Percentiles rank a stretch among this genome's conserved stretches.
phyloP scores from a whole-genome alignment of 164 flowering plant species.

The Hamamelis virginiana region DNA sequence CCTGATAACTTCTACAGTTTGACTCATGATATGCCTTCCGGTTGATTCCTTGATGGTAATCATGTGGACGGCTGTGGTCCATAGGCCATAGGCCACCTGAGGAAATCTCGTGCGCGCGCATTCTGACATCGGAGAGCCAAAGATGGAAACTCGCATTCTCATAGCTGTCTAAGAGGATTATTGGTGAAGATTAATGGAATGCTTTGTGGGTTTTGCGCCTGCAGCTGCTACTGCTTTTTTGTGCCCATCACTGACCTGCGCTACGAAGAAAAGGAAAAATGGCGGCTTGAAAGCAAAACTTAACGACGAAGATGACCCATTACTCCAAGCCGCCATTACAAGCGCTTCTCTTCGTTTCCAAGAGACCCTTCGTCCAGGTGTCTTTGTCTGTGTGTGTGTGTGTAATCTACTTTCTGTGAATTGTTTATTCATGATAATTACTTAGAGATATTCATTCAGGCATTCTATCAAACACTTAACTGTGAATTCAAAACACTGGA shows the following conservation, averaged over 20 bases:
- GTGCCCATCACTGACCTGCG: slow-evolving; percentile 11
- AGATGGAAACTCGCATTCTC: neutral
- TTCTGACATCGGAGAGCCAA: neutral
- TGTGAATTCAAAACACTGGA: neutral
- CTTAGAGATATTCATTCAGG: slow-evolving; percentile 3
- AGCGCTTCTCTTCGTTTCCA: slow-evolving; percentile 70
- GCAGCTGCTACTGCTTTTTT: neutral
- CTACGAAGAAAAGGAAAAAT: slow-evolving; percentile 14
- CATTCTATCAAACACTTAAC: slow-evolving; percentile 23
- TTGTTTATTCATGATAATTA: neutral
- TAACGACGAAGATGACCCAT: slow-evolving; percentile 39
- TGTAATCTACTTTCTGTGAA: neutral
- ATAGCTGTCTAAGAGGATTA: no score
- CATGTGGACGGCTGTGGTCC: no score
- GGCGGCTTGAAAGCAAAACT: slow-evolving; percentile 32
- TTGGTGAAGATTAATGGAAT: neutral
- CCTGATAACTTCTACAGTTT: no score
- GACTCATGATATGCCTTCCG: no score
- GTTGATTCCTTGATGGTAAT: no score
- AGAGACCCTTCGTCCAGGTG: slow-evolving; percentile 59
- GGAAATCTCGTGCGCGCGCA: no score
- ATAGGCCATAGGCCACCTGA: no score
- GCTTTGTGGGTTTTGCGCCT: slow-evolving; percentile 7
- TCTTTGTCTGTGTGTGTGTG: neutral
- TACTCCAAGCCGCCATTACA: slow-evolving; percentile 46